Percentiles rank a stretch among this genome's conserved stretches.
Conservation (phyloP, 2,329 filamentous ascomycete genomes). For the Dendryphion nanum region DNA sequence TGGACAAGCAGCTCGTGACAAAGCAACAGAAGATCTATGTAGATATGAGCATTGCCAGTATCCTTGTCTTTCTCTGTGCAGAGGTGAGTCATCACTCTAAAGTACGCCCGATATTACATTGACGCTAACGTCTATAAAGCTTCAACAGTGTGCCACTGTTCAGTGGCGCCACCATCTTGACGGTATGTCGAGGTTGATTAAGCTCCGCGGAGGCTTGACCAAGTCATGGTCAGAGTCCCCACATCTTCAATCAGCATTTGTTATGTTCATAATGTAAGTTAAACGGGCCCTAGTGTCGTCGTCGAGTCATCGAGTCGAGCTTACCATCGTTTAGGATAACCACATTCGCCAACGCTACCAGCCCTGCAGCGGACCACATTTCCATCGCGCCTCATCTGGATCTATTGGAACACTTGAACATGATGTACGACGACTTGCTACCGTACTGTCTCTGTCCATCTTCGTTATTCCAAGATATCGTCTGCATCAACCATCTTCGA, state of each 20-base stretch:
- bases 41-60: constrained; percentile 25
- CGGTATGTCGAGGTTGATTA: constrained; percentile 24
- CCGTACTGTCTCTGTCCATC: constrained; percentile 27
- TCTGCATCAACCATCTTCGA: constrained; percentile 18
- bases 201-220: constrained; percentile 27
- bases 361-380: constrained; percentile 24
- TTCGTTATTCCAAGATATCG: constrained; percentile 19
- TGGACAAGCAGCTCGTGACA: constrained; percentile 8
- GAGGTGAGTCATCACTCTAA: constrained; percentile 18
- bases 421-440: constrained; percentile 26
- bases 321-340: constrained; percentile 15
- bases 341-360: constrained; percentile 24
- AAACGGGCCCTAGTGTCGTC: no score
- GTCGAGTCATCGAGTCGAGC: no score
- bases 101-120: background rate
- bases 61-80: constrained; percentile 28
- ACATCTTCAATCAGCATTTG: constrained; percentile 19
- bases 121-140: constrained; percentile 8
- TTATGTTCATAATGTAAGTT: constrained; percentile 26
- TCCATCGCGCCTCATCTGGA: constrained; percentile 12
- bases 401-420: constrained; percentile 14
- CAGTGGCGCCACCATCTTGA: constrained; percentile 28
- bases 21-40: constrained; percentile 13
- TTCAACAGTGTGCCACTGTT: constrained; percentile 20
- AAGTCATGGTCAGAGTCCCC: constrained; percentile 12